These are phyloP conservation scores for Cicer pinnatifidum DNA, from an alignment of 306 rosid genomes.

Conservation along the genomic window DNA sequence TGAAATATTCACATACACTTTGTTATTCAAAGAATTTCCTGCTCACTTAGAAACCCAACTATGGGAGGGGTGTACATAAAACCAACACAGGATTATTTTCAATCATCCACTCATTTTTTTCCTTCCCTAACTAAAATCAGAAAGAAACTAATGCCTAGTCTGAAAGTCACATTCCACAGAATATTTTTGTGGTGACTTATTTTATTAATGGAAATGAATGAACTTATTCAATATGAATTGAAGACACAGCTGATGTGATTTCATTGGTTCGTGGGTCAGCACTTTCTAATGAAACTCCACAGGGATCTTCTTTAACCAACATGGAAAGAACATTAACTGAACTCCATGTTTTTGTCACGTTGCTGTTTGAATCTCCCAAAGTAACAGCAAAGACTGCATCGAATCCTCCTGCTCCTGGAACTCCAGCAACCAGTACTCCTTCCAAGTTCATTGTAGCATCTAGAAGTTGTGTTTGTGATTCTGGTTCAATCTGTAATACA, in stretches of 20 bases:
- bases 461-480: constrained; percentile 83
- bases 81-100: constrained; percentile 7
- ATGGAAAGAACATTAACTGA: constrained; percentile 74
- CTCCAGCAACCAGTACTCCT: constrained; percentile 94
- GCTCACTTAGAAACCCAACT: constrained; percentile 18
- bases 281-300: constrained; percentile 77
- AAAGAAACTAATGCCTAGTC: constrained; percentile 39
- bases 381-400: constrained; percentile 92
- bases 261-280: constrained; percentile 75
- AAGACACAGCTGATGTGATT: constrained; percentile 78
- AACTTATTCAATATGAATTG: constrained; percentile 60
- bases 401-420: constrained; percentile 99
- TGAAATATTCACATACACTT: constrained; percentile 20
- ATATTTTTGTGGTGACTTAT: constrained; percentile 28
- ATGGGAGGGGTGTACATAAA: constrained; percentile 18
- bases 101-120: constrained; percentile 19
- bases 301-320: constrained; percentile 95
- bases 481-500: constrained; percentile 84
- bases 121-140: background rate
- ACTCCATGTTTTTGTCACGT: constrained; percentile 64
- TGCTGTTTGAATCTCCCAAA: constrained; percentile 68
- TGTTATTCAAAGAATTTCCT: constrained; percentile 34
- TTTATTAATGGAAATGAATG: constrained; percentile 14
- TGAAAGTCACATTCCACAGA: constrained; percentile 38
- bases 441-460: constrained; percentile 87